phyloP scores from a whole-genome alignment of 345 rosid genomes.

The Theobroma cacao region DNA sequence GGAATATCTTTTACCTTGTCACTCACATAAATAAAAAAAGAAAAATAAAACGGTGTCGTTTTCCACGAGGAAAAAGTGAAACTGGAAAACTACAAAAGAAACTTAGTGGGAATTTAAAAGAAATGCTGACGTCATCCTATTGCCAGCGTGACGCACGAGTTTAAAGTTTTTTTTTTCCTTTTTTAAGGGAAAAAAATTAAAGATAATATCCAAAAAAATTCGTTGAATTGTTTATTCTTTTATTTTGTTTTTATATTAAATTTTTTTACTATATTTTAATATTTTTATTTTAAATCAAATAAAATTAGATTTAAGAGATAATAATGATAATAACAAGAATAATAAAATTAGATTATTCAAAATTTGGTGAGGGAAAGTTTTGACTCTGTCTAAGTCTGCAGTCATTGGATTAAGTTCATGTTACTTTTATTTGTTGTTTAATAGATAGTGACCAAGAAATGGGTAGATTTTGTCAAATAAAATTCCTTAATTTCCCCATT shows the following conservation, averaged over 20 bases:
- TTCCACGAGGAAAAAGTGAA: neutral
- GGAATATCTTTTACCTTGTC: neutral
- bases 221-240: too few species aligned
- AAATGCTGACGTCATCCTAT: neutral
- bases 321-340: too few species aligned
- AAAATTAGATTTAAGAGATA: too few species aligned
- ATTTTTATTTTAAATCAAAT: too few species aligned
- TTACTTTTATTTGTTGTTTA: neutral
- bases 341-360: too few species aligned
- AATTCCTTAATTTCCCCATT: neutral
- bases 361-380: too few species aligned
- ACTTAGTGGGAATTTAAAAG: neutral
- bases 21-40: too few species aligned
- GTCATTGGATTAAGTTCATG: neutral
- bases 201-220: too few species aligned
- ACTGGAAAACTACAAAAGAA: neutral
- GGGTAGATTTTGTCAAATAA: neutral
- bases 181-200: too few species aligned
- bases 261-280: too few species aligned
- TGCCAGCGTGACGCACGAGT: neutral
- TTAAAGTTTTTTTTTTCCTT: neutral
- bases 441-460: neutral
- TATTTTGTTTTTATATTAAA: too few species aligned
- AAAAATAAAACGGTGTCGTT: neutral
- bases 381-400: neutral